These are phyloP conservation scores for Oryza officinalis DNA, from an alignment of 176 grass and related monocot genomes.

Conservation along the genomic window DNA sequence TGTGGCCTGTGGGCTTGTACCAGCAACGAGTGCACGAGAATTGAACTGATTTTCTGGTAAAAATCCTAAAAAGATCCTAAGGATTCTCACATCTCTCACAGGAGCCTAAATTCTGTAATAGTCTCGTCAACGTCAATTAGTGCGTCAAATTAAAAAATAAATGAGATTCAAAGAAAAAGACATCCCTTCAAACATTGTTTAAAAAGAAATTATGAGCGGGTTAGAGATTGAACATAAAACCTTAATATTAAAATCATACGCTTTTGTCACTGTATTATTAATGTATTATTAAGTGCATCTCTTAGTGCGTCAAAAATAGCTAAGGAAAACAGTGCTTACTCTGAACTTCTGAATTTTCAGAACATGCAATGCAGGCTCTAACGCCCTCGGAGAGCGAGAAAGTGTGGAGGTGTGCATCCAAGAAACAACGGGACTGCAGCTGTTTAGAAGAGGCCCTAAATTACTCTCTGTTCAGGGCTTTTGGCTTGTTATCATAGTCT, in stretches of 20 bases:
- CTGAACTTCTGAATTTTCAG: background rate
- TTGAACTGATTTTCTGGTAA: background rate
- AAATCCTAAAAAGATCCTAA: background rate
- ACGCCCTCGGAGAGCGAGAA: background rate
- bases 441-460: background rate
- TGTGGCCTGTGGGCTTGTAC: background rate
- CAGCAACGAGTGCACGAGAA: background rate
- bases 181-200: no score
- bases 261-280: no score
- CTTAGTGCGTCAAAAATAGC: no score
- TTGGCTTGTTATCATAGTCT: constrained; percentile 11
- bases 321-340: background rate
- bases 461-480: background rate
- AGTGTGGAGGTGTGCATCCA: background rate
- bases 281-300: no score
- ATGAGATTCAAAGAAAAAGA: no score
- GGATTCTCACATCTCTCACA: background rate
- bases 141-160: no score
- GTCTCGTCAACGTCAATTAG: background rate
- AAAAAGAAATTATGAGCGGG: no score
- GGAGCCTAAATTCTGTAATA: background rate
- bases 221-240: no score
- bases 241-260: no score
- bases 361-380: background rate
- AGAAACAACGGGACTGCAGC: background rate